Conservation (phyloP, 768 basidiomycete species). For the Amyloporia xantha region DNA sequence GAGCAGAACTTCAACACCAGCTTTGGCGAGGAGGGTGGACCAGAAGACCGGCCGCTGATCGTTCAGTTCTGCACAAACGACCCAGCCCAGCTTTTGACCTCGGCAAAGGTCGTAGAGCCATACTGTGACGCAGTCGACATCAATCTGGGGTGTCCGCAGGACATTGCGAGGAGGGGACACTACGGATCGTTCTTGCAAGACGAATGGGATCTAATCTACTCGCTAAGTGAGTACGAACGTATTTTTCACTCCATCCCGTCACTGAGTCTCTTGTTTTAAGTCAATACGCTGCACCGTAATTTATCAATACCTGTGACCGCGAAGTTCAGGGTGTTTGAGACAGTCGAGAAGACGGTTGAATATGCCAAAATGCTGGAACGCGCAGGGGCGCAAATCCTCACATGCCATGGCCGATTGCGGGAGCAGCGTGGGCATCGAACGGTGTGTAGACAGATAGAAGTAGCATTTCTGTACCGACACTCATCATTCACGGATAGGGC, state of each 20-base stretch:
- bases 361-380: slow-evolving; percentile 95
- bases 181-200: slow-evolving; percentile 94
- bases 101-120: slow-evolving; percentile 70
- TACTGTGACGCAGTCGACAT: slow-evolving; percentile 92
- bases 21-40: slow-evolving; percentile 77
- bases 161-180: slow-evolving; percentile 80
- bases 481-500: slow-evolving; percentile 39
- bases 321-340: slow-evolving; percentile 89
- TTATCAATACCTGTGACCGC: slow-evolving; percentile 91
- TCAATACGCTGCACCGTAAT: slow-evolving; percentile 79
- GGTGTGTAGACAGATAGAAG: slow-evolving; percentile 36
- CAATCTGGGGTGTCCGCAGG: slow-evolving; percentile 93
- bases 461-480: neutral
- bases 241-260: neutral
- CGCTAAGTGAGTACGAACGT: slow-evolving; percentile 50
- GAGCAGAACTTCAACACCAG: slow-evolving; percentile 62
- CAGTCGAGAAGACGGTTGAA: slow-evolving; percentile 79
- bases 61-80: slow-evolving; percentile 95
- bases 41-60: slow-evolving; percentile 75
- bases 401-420: slow-evolving; percentile 86
- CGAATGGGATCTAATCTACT: slow-evolving; percentile 86
- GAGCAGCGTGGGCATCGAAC: slow-evolving; percentile 88
- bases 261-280: slow-evolving; percentile 38
- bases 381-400: slow-evolving; percentile 92
- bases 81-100: slow-evolving; percentile 65